Evolutionary conservation across 1,284 basidiomycete species (phyloP).

Genomic region (Ceratobasidium sp.): DNA sequence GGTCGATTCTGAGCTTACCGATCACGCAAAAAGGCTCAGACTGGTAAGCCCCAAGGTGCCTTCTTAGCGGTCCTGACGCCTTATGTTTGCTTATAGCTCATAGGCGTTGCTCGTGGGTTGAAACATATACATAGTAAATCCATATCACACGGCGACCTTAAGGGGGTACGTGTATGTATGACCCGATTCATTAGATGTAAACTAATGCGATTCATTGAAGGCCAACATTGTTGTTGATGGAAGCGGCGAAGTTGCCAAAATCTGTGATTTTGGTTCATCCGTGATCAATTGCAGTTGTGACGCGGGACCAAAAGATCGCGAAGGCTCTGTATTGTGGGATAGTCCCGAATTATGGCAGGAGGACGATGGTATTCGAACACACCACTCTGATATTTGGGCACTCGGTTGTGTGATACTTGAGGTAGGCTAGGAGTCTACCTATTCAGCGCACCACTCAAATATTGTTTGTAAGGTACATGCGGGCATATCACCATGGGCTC

Average conservation of each 20-base stretch:
- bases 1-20: neutral
- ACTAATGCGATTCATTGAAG: neutral
- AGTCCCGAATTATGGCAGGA: slow-evolving; percentile 19
- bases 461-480: slow-evolving; percentile 4
- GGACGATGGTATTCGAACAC: slow-evolving; percentile 8
- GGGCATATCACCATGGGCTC: slow-evolving; percentile 16
- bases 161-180: slow-evolving; percentile 8
- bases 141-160: slow-evolving; percentile 24
- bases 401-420: slow-evolving; percentile 25
- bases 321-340: slow-evolving; percentile 20
- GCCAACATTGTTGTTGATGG: slow-evolving; percentile 22
- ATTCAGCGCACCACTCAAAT: neutral
- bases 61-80: neutral
- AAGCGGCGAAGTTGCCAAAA: slow-evolving; percentile 5
- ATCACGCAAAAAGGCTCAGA: neutral
- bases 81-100: neutral
- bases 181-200: neutral
- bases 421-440: neutral
- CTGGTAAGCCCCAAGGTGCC: neutral
- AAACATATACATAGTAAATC: slow-evolving; percentile 29
- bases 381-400: slow-evolving; percentile 28
- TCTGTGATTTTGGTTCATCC: slow-evolving; percentile 33
- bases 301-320: neutral
- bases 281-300: slow-evolving; percentile 22
- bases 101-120: slow-evolving; percentile 15